Base-by-base conservation (phyloP, 1,284 basidiomycete genomes). In the Austropuccinia psidii region DNA sequence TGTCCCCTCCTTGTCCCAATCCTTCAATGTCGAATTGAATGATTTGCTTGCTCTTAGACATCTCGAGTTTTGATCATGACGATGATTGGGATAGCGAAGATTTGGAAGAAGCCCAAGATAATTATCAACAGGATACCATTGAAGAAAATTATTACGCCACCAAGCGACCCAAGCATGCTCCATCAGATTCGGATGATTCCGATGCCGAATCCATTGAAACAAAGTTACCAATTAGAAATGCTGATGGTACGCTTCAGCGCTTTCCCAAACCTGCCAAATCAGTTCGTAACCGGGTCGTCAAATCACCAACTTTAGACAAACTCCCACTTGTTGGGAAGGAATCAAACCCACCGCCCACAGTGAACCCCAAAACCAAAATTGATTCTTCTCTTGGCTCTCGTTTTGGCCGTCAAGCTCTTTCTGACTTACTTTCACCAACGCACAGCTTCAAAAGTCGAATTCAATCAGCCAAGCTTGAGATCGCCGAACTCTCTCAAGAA, bases 381-480 rank as follows among this genome's bases (percentile, higher is more conserved):
- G 70, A 73, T 55, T 41, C 70, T 7, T 64, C 58, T 9, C 50
- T 62, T 54, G 70, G 70, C 33, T 31, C 70, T 35, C 58, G 70
- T 13, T 73, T 73, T 24, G 70, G 70, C 31, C 70, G 70, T 8
- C 21, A 62, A 47, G 35, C 70, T 9, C 41, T 73, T 7, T 24
- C 58, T 31, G 39, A 73, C n/a, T 64, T 73, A 13, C 45, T 67
- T 24, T 73, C 45, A n/a, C 79, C 4, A 31, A 50, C 39, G 9
- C 27, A 45, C 60, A 79, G 68, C 74, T 76, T 72, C 64, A 78
- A 78, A n/a, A 76, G 77, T 2, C 68, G 76, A 3, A 65, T 79
- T 17, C 60, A 75, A 21, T 78, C 78, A 82, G 65, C 65, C 27
- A 67, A 55, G 19, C 49, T 52, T 9, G 70, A 73, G 77, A 75